Percentiles rank a stretch among this genome's conserved stretches.
Evolutionary conservation across 1,284 basidiomycete species (phyloP).

Genomic region (Inonotus hispidus): DNA sequence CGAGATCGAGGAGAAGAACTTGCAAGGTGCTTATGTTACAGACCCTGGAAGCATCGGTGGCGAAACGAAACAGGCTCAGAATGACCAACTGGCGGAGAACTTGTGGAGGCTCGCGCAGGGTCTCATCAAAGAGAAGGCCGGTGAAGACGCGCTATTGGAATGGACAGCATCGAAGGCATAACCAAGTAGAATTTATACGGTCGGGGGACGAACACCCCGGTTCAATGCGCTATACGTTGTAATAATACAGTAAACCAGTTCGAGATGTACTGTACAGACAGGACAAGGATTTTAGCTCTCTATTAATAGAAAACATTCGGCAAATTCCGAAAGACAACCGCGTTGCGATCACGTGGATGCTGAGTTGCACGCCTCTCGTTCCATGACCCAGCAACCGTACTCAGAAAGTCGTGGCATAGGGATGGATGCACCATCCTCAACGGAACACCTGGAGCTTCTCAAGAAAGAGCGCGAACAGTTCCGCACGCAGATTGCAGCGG

Average conservation of each 20-base stretch:
- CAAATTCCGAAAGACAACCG: neutral
- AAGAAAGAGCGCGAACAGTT: constrained; percentile 8
- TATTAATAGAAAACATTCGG: neutral
- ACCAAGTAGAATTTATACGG: neutral
- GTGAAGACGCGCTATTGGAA: constrained; percentile 29
- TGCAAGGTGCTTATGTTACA: constrained; percentile 36
- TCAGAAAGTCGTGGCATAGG: no score
- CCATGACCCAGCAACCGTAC: neutral
- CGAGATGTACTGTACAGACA: no score
- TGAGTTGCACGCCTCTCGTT: neutral
- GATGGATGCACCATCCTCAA: constrained; percentile 15
- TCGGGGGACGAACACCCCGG: neutral
- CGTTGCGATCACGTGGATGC: neutral
- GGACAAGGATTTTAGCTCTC: no score
- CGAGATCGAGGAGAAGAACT: constrained; percentile 33
- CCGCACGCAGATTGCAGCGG: constrained; percentile 23
- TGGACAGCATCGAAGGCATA: constrained; percentile 20
- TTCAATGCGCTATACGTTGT: neutral
- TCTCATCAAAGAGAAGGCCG: constrained; percentile 31
- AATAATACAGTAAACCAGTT: no score
- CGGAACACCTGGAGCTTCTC: neutral
- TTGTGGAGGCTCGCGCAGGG: constrained; percentile 35
- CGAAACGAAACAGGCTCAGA: constrained; percentile 32
- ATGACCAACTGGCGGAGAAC: constrained; percentile 33
- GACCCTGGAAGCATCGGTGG: constrained; percentile 33